Base-by-base conservation (phyloP, 108 stramenopile genomes). In the Mayamaea pseudoterrestris region DNA sequence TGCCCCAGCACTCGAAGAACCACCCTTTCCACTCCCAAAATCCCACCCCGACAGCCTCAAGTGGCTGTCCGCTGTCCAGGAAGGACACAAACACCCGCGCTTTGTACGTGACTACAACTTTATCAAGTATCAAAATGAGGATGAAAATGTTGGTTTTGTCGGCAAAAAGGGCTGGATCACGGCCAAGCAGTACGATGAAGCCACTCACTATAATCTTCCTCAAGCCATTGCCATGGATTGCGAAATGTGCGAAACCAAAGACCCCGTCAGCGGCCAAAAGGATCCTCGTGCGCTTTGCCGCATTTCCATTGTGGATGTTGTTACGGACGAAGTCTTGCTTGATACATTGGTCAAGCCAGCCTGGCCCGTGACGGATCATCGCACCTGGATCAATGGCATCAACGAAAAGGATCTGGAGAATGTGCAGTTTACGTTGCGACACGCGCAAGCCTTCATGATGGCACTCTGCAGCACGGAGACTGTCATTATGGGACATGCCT, bases 191-290 rank as follows among this genome's bases (percentile, higher is more conserved):
- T 91, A 66, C 61, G 93, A 80, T 9, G 59, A 37, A 22, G 50
- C 44, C 35, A n/a, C n/a, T n/a, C n/a, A n/a, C n/a, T n/a, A n/a
- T n/a, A 85, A 87, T 35, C 4, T n/a, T 26, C 92, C 96, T 8
- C 81, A 86, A 39, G 83, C 78, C 14, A 71, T 98, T 40, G 97
- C 97, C 27, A 83, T 98, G 41, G 97, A 96, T 59, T 98, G 97
- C 55, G 97, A 98, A 69, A 98, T 98, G 97, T 96, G 94, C 55
- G 92, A 93, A 44, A 85, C 83, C 3, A 50, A 65, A 37, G 95
- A 98, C 59, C 93, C 95, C 12, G 69, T 87, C 11, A 77, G 87
- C 12, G 82, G 77, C 18, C 51, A 41, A 37, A 68, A 49, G 16
- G 74, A 94, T 50, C 44, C 61, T 34, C 93, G 91, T 53, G 85